Percentiles rank a stretch among this genome's conserved stretches.
These are phyloP conservation scores for Trichocladium antarcticum DNA, from an alignment of 495 filamentous ascomycete species.

Conservation along the genomic window DNA sequence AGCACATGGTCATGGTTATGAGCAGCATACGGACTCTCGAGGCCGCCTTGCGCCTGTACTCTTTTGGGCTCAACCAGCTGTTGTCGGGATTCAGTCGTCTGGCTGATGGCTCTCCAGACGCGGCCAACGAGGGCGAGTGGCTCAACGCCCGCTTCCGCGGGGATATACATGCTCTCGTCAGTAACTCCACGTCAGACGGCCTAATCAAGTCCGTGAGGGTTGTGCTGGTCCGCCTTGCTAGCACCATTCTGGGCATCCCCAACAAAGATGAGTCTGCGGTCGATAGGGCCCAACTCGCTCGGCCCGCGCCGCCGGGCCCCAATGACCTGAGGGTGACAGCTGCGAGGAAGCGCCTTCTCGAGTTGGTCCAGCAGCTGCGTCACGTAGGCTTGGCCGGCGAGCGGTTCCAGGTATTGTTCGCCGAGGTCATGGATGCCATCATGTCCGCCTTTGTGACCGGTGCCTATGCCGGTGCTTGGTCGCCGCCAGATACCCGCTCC, in stretches of 20 bases:
- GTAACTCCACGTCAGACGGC: conserved; percentile 48
- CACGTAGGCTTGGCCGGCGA: conserved; percentile 65
- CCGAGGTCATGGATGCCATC: conserved; percentile 57
- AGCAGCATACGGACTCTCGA: conserved; percentile 40
- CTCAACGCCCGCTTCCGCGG: conserved; percentile 43
- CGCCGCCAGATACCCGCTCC: conserved; percentile 1
- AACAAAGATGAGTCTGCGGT: conserved; percentile 9
- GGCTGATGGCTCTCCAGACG: conserved; percentile 7
- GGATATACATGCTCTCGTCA: conserved; percentile 55
- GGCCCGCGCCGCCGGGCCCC: conserved; percentile 15
- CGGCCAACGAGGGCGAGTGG: conserved; percentile 21
- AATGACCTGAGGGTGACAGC: conserved; percentile 24
- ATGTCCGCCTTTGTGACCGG: conserved; percentile 55
- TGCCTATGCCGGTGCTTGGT: conserved; percentile 51
- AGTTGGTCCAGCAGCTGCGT: conserved; percentile 50
- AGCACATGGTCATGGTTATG: conserved; percentile 33
- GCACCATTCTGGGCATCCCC: conserved; percentile 47
- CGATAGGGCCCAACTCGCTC: conserved; percentile 5
- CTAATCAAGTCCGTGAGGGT: conserved; percentile 42
- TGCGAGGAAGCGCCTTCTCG: conserved; percentile 43
- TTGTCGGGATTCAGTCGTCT: conserved; percentile 25
- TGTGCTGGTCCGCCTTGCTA: conserved; percentile 43
- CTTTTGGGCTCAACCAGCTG: conserved; percentile 37
- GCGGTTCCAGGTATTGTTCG: conserved; percentile 64
- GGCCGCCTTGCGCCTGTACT: conserved; percentile 40